Evolutionary conservation across 768 basidiomycete species (phyloP).

Genomic region (Hericium alpestre): DNA sequence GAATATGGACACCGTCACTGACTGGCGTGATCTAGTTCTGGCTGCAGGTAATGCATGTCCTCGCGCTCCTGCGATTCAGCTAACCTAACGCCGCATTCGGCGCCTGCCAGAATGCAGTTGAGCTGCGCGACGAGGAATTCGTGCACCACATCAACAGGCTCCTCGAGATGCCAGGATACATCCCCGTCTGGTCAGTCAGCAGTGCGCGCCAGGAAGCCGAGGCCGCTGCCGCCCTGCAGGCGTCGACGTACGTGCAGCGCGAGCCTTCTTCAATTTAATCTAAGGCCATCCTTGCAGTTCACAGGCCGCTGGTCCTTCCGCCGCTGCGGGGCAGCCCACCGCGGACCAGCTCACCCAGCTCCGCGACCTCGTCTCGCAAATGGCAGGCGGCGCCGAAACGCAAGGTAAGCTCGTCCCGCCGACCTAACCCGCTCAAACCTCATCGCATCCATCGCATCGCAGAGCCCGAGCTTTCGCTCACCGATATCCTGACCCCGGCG

Average conservation of each 20-base stretch:
- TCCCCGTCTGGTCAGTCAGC: slow-evolving; percentile 43
- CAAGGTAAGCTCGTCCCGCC: slow-evolving; percentile 20
- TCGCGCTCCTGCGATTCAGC: too few species aligned
- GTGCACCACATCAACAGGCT: slow-evolving; percentile 60
- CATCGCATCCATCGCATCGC: not conserved
- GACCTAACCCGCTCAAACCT: slow-evolving; percentile 5
- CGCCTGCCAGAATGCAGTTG: slow-evolving; percentile 47
- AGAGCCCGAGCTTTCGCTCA: slow-evolving; percentile 48
- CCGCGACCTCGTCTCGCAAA: slow-evolving; percentile 34
- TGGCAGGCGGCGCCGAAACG: slow-evolving; percentile 26
- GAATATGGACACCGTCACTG: not conserved
- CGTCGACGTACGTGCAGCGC: slow-evolving; percentile 10
- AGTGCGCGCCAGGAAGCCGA: slow-evolving; percentile 35
- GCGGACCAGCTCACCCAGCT: slow-evolving; percentile 63
- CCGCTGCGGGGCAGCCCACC: slow-evolving; percentile 21
- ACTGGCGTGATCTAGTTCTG: slow-evolving; percentile 48
- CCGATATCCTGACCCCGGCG: slow-evolving; percentile 65
- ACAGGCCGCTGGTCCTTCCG: not conserved
- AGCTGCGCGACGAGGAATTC: slow-evolving; percentile 62
- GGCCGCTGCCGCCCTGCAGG: slow-evolving; percentile 21
- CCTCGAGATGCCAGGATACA: slow-evolving; percentile 54
- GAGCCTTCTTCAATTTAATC: not conserved
- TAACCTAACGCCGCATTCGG: too few species aligned
- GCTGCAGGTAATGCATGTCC: slow-evolving; percentile 54
- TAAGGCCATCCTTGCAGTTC: not conserved